Evolutionary conservation across 75 land plant genomes (phyloP).

Genomic region (Larix kaempferi): DNA sequence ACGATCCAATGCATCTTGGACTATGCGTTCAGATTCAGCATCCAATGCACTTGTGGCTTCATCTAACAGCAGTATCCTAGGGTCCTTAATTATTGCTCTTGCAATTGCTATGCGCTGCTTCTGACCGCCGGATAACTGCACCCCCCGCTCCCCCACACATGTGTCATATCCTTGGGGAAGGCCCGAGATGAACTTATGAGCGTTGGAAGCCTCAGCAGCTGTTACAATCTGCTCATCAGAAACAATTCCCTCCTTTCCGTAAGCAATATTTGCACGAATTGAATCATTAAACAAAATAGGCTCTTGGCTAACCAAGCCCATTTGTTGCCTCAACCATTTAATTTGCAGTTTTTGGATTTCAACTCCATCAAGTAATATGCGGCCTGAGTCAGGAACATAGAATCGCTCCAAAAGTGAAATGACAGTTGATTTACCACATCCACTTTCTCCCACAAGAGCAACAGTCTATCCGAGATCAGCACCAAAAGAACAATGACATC

Average conservation of each 20-base stretch:
- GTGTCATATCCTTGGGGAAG: conserved; percentile 62
- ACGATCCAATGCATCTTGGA: conserved; percentile 77
- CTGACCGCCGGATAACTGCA: conserved; percentile 85
- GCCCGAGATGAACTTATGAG: conserved; percentile 48
- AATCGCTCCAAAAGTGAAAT: conserved; percentile 61
- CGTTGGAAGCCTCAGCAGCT: conserved; percentile 57
- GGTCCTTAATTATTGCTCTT: conserved; percentile 68
- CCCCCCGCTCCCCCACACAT: conserved; percentile 71
- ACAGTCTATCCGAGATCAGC: conserved; percentile 58
- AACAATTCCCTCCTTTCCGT: conserved; percentile 49
- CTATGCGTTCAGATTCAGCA: conserved; percentile 78
- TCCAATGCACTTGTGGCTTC: conserved; percentile 86
- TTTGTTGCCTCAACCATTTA: conserved; percentile 58
- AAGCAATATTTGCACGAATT: conserved; percentile 49
- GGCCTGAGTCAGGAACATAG: conserved; percentile 63
- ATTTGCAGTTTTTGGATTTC: conserved; percentile 47
- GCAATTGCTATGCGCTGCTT: conserved; percentile 88
- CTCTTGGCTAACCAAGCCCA: conserved; percentile 67
- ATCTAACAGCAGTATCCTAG: conserved; percentile 67
- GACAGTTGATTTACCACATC: conserved; percentile 75
- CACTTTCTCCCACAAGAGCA: conserved; percentile 77
- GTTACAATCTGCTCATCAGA: conserved; percentile 42
- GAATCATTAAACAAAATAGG: conserved; percentile 49
- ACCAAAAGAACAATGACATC: conserved; percentile 14
- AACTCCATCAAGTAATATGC: conserved; percentile 39